These are phyloP conservation scores for Castanospermum australe DNA, from an alignment of 306 rosid species.

Conservation along the genomic window DNA sequence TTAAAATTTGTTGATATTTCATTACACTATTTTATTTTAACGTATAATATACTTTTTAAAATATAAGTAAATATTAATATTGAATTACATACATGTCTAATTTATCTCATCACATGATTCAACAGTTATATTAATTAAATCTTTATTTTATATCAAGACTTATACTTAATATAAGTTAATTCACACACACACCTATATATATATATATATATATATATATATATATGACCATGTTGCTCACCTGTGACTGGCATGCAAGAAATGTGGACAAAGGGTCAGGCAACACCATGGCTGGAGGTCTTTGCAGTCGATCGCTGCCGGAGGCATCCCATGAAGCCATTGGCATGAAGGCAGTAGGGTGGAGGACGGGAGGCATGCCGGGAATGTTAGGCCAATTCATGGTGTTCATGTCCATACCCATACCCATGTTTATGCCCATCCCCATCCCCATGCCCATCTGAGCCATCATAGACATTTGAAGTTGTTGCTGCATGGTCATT, in stretches of 20 bases:
- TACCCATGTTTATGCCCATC: constrained; percentile 45
- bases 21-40: too few species aligned
- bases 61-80: too few species aligned
- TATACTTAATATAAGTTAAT: too few species aligned
- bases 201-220: too few species aligned
- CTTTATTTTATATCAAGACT: too few species aligned
- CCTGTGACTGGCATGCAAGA: constrained; percentile 58
- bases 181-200: too few species aligned
- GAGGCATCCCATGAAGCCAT: constrained; percentile 51
- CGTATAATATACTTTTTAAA: too few species aligned
- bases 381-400: constrained; percentile 34
- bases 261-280: constrained; percentile 47
- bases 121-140: too few species aligned
- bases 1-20: too few species aligned
- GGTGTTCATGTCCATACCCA: constrained; percentile 49
- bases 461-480: constrained; percentile 68
- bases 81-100: too few species aligned
- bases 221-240: not conserved
- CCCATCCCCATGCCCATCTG: constrained; percentile 53
- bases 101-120: too few species aligned
- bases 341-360: constrained; percentile 52
- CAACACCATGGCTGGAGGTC: not conserved
- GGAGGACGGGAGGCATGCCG: constrained; percentile 46
- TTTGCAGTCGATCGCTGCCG: constrained; percentile 20
- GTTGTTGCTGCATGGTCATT: constrained; percentile 60